Evolutionary conservation across 2,329 filamentous ascomycete species (phyloP).

Genomic region (Elsinoe perseae): DNA sequence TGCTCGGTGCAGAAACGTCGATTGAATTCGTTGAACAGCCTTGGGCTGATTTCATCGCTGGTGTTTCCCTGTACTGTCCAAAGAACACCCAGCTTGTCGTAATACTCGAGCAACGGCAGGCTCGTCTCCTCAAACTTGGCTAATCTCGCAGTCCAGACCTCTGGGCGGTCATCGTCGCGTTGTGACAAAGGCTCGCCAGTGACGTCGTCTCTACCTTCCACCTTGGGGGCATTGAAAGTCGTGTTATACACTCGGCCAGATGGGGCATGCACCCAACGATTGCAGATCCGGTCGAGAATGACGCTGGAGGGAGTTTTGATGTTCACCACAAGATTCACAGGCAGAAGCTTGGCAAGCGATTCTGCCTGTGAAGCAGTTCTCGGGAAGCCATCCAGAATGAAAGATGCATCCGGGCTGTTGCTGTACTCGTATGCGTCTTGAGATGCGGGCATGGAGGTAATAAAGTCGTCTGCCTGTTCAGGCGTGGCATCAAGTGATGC

Average conservation of each 20-base stretch:
- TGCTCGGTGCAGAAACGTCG: conserved; percentile 51
- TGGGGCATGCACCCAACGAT: conserved; percentile 86
- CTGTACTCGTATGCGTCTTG: conserved; percentile 41
- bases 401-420: conserved; percentile 71
- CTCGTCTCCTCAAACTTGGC: conserved; percentile 82
- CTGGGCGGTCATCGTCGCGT: conserved; percentile 76
- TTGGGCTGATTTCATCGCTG: conserved; percentile 92
- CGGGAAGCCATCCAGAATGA: conserved; percentile 93
- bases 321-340: conserved; percentile 90
- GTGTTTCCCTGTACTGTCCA: conserved; percentile 82
- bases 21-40: conserved; percentile 75
- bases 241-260: conserved; percentile 95
- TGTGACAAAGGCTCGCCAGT: conserved; percentile 82
- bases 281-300: conserved; percentile 81
- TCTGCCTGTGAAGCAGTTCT: conserved; percentile 74
- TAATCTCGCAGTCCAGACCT: conserved; percentile 74
- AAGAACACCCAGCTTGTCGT: conserved; percentile 72
- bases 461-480: conserved; percentile 32
- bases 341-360: conserved; percentile 70
- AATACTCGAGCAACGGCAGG: conserved; percentile 77
- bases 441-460: conserved; percentile 30
- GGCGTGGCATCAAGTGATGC: conserved; percentile 16
- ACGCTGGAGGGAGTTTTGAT: conserved; percentile 78
- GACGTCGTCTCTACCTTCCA: conserved; percentile 74
- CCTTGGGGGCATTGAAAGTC: conserved; percentile 77